phyloP scores from a whole-genome alignment of 768 basidiomycete species.

The Termitomyces eurrhizus region DNA sequence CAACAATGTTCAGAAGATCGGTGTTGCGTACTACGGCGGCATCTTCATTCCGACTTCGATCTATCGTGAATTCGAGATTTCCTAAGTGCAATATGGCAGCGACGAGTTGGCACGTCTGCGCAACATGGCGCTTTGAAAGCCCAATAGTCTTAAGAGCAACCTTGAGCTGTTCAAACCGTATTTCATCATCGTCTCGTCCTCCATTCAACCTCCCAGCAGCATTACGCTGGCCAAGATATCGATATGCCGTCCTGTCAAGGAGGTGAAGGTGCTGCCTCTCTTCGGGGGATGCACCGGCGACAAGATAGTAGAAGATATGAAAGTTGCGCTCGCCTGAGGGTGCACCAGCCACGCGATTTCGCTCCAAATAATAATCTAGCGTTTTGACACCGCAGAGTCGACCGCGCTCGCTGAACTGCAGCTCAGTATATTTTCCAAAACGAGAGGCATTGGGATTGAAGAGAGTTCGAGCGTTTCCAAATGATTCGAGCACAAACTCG shows the following conservation, averaged over 20 bases:
- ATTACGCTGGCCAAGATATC: conserved; percentile 78
- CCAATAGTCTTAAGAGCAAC: conserved; percentile 91
- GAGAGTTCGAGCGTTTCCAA: conserved; percentile 88
- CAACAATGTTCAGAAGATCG: conserved; percentile 77
- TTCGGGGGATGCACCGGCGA: conserved; percentile 84
- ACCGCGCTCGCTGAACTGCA: conserved; percentile 93
- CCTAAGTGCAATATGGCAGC: conserved; percentile 97
- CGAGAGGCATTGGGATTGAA: conserved; percentile 95
- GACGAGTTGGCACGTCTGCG: conserved; percentile 91
- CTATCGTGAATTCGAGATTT: conserved; percentile 88
- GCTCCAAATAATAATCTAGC: conserved; percentile 93
- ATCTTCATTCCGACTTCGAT: conserved; percentile 82
- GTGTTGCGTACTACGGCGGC: conserved; percentile 88
- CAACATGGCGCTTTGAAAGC: conserved; percentile 90
- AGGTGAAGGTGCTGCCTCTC: conserved; percentile 88
- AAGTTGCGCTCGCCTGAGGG: conserved; percentile 95
- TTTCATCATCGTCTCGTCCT: conserved; percentile 75
- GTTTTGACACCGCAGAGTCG: conserved; percentile 89
- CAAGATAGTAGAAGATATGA: conserved; percentile 96
- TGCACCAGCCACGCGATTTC: conserved; percentile 82
- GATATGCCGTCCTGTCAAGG: conserved; percentile 73
- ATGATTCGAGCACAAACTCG: conserved; percentile 93
- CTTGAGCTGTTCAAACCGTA: conserved; percentile 91
- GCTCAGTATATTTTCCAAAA: conserved; percentile 96
- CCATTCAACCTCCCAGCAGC: conserved; percentile 38